Evolutionary conservation across 2,329 filamentous ascomycete genomes (phyloP).

Genomic region (Ceratocystiopsis sp.): DNA sequence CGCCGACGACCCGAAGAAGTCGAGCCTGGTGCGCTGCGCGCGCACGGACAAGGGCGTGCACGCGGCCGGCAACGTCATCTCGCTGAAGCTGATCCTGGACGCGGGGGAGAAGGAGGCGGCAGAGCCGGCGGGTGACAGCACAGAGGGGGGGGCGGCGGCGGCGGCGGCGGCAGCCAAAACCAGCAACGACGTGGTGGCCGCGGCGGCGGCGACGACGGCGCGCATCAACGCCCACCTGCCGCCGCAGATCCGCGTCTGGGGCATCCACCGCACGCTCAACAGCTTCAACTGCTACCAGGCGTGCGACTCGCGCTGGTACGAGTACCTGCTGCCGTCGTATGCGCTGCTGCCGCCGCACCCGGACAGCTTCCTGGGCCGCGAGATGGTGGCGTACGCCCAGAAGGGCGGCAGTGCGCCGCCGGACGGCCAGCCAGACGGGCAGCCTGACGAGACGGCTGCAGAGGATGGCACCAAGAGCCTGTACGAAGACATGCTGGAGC

Average conservation of each 20-base stretch:
- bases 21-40: constrained; percentile 81
- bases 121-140: too few relatives aligned
- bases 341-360: constrained; percentile 86
- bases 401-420: constrained; percentile 39
- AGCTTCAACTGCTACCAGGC: constrained; percentile 89
- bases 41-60: constrained; percentile 96
- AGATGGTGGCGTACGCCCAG: constrained; percentile 61
- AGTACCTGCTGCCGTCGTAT: constrained; percentile 90
- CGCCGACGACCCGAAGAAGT: constrained; percentile 92
- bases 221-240: constrained; percentile 81
- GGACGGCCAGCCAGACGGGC: constrained; percentile 1
- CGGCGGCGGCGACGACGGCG: too few relatives aligned
- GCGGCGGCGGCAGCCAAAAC: constrained; percentile 20
- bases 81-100: constrained; percentile 88
- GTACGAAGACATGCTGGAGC: constrained; percentile 46
- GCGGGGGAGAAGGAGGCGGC: constrained; percentile 16
- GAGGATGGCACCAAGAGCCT: constrained; percentile 25
- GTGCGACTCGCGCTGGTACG: constrained; percentile 92
- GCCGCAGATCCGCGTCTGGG: constrained; percentile 88
- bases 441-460: too few relatives aligned
- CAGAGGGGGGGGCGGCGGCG: too few relatives aligned
- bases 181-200: constrained; percentile 51
- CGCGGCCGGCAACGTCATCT: constrained; percentile 88
- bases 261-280: constrained; percentile 74
- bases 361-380: constrained; percentile 67